Conservation (phyloP, 2,329 filamentous ascomycete genomes). For the Xylaria sp. region DNA sequence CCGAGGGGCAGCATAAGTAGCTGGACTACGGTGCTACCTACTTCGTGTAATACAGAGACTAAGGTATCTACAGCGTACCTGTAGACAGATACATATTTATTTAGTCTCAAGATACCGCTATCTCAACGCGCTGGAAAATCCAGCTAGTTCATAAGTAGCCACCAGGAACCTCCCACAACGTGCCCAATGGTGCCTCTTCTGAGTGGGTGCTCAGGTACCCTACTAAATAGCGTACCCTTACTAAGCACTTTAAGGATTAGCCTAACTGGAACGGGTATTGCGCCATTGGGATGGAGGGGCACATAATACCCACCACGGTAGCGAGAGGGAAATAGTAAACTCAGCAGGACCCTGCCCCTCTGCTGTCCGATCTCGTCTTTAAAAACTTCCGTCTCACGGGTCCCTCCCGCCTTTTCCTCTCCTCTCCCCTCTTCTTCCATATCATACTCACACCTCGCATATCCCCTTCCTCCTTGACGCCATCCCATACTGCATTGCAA, state of each 20-base stretch:
- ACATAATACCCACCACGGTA: conserved; percentile 27
- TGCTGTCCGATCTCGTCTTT: conserved; percentile 35
- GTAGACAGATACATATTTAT: too few species aligned
- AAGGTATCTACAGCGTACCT: too few species aligned
- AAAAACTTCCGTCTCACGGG: conserved; percentile 34
- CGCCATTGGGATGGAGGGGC: conserved; percentile 40
- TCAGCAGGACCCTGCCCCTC: conserved; percentile 24
- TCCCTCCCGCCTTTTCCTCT: conserved; percentile 24
- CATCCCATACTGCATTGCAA: conserved; percentile 2
- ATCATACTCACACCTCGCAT: conserved; percentile 20
- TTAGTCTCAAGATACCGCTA: too few species aligned
- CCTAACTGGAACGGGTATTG: conserved; percentile 30
- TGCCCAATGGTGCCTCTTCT: background rate
- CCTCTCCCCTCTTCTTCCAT: conserved; percentile 24
- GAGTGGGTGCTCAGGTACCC: background rate
- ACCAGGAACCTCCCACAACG: background rate
- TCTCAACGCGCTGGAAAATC: too few species aligned
- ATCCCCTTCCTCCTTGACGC: background rate
- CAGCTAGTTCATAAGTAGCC: background rate
- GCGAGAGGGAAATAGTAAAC: background rate
- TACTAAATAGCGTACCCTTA: background rate
- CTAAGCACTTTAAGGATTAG: conserved; percentile 9
- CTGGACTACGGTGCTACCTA: too few species aligned
- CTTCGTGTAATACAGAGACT: too few species aligned
- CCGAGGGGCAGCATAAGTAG: too few species aligned